Evolutionary conservation across 805 yeast species (phyloP), one percentile per base, ranked within the genome.

Genomic region (Saccharomycopsis lassenensis): DNA sequence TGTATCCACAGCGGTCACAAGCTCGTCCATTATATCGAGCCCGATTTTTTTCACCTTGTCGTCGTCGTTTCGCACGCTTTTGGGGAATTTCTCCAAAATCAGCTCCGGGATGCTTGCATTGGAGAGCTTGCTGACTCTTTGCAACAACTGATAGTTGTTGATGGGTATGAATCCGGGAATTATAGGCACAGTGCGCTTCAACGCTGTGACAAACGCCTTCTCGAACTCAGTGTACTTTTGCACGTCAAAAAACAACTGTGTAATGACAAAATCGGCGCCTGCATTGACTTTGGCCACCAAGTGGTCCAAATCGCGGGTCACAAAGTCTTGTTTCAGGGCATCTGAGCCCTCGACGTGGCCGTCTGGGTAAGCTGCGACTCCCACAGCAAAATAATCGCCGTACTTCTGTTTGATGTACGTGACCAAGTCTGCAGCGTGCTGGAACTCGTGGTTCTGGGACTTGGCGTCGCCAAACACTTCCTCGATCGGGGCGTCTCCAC

Each of bases 291-390:
- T 91, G 47, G 84, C 94, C 33, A 75, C 71, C 56, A 91, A 66
- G 52, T 57, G 85, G 5, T 91, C 89, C 31, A 89, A 51, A 56
- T 89, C 98, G 31, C 67, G 67, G 16, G 54, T 52, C 1, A 78
- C 74, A 19, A 23, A 43, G 48, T 74, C 70, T 54, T 86, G 95
- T 24, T 65, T 66, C 6, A 72, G 57, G 31, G 60, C 66, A 47
- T 77, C 83, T 1, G 85, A 67, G 10, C 93, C 89, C 48, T 87
- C 95, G 24, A 84, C 86, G 58, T 89, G 96, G 14, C 98, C 98
- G 54, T 89, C 98, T 6, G 98, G 95, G 56, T 89, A 89, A 1
- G 93, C 96, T 2, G 98, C 98, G 11, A 89, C 98, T 42, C 98
- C 98, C 37, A 89, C 65, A 52, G 95, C 82, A 59, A 89, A 89